Evolutionary conservation across 2,329 filamentous ascomycete genomes (phyloP).

Genomic region (Fonsecaea pugnacius): DNA sequence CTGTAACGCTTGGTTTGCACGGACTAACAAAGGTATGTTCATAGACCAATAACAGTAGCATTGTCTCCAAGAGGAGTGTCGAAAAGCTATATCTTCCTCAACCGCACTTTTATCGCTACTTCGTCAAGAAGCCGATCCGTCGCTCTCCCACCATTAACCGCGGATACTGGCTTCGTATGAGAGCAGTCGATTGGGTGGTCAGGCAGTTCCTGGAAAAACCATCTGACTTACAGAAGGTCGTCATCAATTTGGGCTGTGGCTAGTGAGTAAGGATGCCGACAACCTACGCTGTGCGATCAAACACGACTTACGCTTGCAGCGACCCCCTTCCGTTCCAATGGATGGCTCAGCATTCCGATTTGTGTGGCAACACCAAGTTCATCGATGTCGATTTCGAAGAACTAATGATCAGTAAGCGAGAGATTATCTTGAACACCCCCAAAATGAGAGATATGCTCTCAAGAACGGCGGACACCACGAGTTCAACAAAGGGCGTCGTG

Average conservation of each 20-base stretch:
- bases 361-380: constrained; percentile 39
- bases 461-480: constrained; percentile 9
- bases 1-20: constrained; percentile 5
- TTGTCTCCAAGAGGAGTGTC: constrained; percentile 91
- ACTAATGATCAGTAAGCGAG: constrained; percentile 37
- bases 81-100: constrained; percentile 83
- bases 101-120: constrained; percentile 83
- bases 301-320: constrained; percentile 52
- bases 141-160: constrained; percentile 88
- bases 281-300: background rate
- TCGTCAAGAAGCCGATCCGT: constrained; percentile 81
- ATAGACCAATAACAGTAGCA: constrained; percentile 87
- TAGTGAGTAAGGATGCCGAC: constrained; percentile 36
- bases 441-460: constrained; percentile 35
- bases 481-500: constrained; percentile 24
- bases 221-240: constrained; percentile 42
- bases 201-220: constrained; percentile 69
- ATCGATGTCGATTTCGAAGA: constrained; percentile 37
- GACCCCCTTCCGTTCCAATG: constrained; percentile 87
- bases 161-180: constrained; percentile 84
- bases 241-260: constrained; percentile 38
- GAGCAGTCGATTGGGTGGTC: constrained; percentile 76
- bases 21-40: background rate
- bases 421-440: constrained; percentile 36
- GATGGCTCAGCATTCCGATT: constrained; percentile 66